Percentiles rank a stretch among this genome's conserved stretches.
These are phyloP conservation scores for Flaveria bidentis DNA, from an alignment of 129 eudicot species.

Conservation along the genomic window DNA sequence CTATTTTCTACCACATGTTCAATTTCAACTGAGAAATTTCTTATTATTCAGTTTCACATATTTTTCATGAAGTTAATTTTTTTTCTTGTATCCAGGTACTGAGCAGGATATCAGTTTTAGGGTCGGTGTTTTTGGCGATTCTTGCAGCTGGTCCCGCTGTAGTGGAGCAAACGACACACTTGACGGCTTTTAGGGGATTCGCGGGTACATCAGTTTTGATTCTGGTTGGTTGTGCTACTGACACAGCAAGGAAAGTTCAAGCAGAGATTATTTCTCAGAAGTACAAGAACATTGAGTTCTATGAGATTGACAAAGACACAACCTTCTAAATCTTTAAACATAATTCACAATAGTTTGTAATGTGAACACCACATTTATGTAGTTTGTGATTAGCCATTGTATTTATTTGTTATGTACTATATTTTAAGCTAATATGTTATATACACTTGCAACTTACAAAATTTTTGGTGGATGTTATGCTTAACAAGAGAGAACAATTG, in stretches of 20 bases:
- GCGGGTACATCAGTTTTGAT: slow-evolving; percentile 98
- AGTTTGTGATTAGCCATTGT: slow-evolving; percentile 23
- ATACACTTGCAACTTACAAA: too few species aligned
- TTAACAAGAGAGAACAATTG: too few species aligned
- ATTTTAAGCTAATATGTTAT: neutral
- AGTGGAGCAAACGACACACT: slow-evolving; percentile 89
- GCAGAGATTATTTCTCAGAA: slow-evolving; percentile 97
- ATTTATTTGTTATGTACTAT: slow-evolving; percentile 17
- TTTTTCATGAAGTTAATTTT: neutral
- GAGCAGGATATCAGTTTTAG: slow-evolving; percentile 95
- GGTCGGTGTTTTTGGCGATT: slow-evolving; percentile 94
- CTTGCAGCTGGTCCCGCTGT: slow-evolving; percentile 97
- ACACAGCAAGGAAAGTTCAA: slow-evolving; percentile 93
- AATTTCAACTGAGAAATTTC: too few species aligned
- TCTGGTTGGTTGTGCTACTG: slow-evolving; percentile 99
- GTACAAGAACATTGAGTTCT: slow-evolving; percentile 91
- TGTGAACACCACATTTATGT: slow-evolving; percentile 5
- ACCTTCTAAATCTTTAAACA: slow-evolving; percentile 25
- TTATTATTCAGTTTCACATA: too few species aligned
- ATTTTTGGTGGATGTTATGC: too few species aligned
- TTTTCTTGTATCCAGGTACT: slow-evolving; percentile 57
- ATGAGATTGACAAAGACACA: slow-evolving; percentile 65
- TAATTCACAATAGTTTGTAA: slow-evolving; percentile 11
- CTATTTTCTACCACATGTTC: too few species aligned
- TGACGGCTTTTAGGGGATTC: slow-evolving; percentile 91